Evolutionary conservation across 2,329 filamentous ascomycete genomes (phyloP), one percentile per base, ranked within the genome.

Genomic region (Lomentospora prolificans): DNA sequence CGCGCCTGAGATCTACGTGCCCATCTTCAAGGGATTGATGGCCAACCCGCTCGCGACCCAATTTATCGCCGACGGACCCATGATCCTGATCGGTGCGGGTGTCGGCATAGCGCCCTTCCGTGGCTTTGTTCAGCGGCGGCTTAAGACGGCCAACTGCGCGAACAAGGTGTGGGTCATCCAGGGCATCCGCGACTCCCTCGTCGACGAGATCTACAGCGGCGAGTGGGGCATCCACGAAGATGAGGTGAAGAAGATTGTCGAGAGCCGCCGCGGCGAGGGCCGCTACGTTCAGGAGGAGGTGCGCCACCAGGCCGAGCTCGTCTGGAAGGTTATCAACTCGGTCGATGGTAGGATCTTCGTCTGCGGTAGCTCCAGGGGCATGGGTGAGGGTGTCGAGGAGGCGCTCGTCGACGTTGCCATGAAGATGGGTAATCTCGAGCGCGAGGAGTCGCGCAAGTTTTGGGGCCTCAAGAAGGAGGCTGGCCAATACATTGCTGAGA

Each of bases 1-100:
- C 59, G 67, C 72, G 51, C 77, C 72, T 2, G 81, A 90, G 61
- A 53, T 57, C 36, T 84, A 89, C 62, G 76, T 97, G 4, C 94
- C 94, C 63, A 96, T 99, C 89, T 99, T 99, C 81, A 90, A 95
- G 65, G 94, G 94, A 0, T 77, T 99, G 46, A 99, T 99, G 94
- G 86, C 90, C 59, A 99, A 99, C 69, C 94, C 94, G 0, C 80
- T 99, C 1, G 94, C 91, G 9, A 87, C 86, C 66, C 85, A 96
- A 66, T 99, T 97, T 66, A 86, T 90, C 54, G 85, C 88, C 2
- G 92, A 99, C 67, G 94, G 94, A 0, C 94, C 94, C 0, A 99
- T 99, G 94, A 84, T 99, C 36, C 81, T 99, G 51, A 96, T 99
- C 63, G 94, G 94, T 30, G 94, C 94, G 3, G 94, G 94, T 56